These are phyloP conservation scores for Arxiozyma telluris DNA, from an alignment of 1,139 yeast genomes.

Conservation along the genomic window DNA sequence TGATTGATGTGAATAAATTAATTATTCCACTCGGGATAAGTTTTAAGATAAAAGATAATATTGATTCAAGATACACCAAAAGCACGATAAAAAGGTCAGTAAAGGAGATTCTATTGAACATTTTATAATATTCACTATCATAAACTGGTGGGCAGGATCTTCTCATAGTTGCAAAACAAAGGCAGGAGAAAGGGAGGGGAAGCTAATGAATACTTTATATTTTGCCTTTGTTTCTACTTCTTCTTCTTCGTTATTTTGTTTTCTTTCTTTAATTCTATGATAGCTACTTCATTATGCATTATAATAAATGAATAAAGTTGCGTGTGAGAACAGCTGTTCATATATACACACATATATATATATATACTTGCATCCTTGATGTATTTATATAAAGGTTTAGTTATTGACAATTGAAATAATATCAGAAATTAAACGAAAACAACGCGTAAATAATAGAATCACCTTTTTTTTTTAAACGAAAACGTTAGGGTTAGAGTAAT, in stretches of 20 bases:
- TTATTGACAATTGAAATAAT: too few species aligned
- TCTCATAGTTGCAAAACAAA: background rate
- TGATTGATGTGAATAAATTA: constrained; percentile 15
- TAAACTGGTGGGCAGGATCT: background rate
- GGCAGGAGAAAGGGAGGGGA: background rate
- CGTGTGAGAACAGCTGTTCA: too few species aligned
- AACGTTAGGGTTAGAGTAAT: too few species aligned
- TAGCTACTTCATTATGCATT: background rate
- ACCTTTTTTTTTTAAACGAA: too few species aligned
- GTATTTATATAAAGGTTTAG: too few species aligned
- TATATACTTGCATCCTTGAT: too few species aligned
- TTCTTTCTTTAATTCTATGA: background rate
- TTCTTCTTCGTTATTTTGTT: background rate
- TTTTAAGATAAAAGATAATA: constrained; percentile 27
- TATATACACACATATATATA: too few species aligned
- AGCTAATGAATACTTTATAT: background rate
- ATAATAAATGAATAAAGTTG: too few species aligned
- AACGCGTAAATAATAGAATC: too few species aligned
- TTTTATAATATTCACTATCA: constrained; percentile 3
- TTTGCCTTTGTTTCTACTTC: background rate
- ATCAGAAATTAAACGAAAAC: too few species aligned
- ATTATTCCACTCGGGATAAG: constrained; percentile 25
- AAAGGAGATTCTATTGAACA: constrained; percentile 7
- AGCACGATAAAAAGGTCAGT: constrained; percentile 31
- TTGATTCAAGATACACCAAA: constrained; percentile 29